Base-by-base conservation (phyloP, 805 yeast genomes). In the Saccharomycodes ludwigii region DNA sequence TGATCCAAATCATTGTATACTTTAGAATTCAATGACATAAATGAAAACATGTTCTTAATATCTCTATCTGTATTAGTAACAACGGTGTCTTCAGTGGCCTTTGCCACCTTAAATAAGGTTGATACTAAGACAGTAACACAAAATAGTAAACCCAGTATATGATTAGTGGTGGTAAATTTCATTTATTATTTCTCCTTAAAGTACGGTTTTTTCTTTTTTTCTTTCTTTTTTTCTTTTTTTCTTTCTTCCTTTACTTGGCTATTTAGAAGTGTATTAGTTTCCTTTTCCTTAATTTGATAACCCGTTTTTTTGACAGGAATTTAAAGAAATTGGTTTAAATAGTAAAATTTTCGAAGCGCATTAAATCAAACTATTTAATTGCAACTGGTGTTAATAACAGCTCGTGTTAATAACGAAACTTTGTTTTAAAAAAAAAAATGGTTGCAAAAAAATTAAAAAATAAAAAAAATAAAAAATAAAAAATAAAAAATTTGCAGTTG, bases 21-120 rank as follows among this genome's bases (percentile, higher is more conserved):
- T 13, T 31, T 36, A 18, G 48, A 34, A 15, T 39, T 36, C 16
- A 41, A n/a, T 12, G 43, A 33, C 27, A 38, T 35, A 26, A 36
- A 37, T 8, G 46, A 41, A 9, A 33, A 17, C 17, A 30, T 28
- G 14, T 20, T 23, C 11, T 36, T 27, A 5, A 32, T 21, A 30
- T 27, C 8, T 34, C 27, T 26, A 34, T 38, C 15, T 33, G 19
- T 17, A 32, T 10, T 21, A 31, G 20, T 13, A 28, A 42, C 36
- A 24, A 24, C 14, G 27, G 24, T 27, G 27, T 35, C 27, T 22
- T 34, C 24, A 24, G 33, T 34, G 16, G 23, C 24, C 24, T 24
- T n/a, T 21, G 20, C 20, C 13, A 30, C 15, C 19, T n/a, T 18
- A 23, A 21, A 21, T 29, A 3, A 20, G 14, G 8, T 24, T 17